Conservation (phyloP, 2,329 filamentous ascomycete genomes). For the Botrytis sinoallii region DNA sequence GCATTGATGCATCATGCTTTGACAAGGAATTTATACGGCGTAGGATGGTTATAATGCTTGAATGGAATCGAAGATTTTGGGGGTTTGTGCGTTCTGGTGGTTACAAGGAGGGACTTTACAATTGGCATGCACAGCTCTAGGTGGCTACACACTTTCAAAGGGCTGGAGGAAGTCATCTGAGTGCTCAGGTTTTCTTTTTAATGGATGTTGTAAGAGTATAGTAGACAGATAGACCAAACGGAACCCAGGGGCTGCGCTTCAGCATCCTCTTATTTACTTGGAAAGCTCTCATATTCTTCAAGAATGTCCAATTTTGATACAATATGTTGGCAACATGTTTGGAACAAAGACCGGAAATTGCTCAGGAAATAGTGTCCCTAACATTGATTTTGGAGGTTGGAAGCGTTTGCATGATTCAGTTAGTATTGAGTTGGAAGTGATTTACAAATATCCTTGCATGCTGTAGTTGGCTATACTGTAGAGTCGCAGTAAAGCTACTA, state of each 20-base stretch:
- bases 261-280: background rate
- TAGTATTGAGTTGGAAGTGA: no score
- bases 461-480: no score
- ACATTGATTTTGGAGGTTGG: no score
- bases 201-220: conserved; percentile 17
- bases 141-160: background rate
- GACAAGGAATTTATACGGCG: conserved; percentile 11
- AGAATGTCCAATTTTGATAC: background rate
- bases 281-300: background rate
- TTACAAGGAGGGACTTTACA: background rate
- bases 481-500: no score
- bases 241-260: background rate
- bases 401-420: no score
- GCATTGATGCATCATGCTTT: conserved; percentile 1
- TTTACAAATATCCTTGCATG: no score
- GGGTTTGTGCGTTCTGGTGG: conserved; percentile 4
- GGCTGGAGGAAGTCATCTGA: background rate
- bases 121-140: background rate
- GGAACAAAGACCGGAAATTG: no score
- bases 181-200: background rate
- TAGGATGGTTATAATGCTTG: background rate
- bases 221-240: conserved; percentile 13
- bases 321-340: no score
- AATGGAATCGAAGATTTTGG: background rate
- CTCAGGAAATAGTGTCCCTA: no score